Evolutionary conservation across 805 yeast genomes (phyloP).

Genomic region (Metschnikowia reukaufii): DNA sequence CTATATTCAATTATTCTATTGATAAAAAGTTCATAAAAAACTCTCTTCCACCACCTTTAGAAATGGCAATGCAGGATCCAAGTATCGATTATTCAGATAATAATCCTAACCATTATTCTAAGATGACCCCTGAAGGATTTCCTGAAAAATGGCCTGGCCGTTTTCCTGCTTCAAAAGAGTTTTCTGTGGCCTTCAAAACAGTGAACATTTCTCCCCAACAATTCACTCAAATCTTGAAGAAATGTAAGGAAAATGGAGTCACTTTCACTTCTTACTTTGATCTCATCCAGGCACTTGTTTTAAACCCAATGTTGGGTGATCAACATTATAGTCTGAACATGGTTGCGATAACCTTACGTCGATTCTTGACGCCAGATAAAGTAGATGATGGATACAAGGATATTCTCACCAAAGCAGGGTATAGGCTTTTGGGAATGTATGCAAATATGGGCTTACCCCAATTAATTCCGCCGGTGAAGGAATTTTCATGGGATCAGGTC

Average conservation of each 20-base stretch:
- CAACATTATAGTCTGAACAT: constrained; percentile 24
- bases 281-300: constrained; percentile 26
- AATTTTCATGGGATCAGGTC: constrained; percentile 37
- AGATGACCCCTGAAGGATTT: constrained; percentile 22
- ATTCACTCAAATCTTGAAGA: constrained; percentile 23
- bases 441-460: constrained; percentile 36
- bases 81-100: constrained; percentile 28
- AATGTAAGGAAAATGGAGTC: constrained; percentile 31
- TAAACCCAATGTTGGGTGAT: constrained; percentile 31
- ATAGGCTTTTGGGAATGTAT: constrained; percentile 32
- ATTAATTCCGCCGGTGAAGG: constrained; percentile 29
- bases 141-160: constrained; percentile 35
- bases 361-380: constrained; percentile 19
- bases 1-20: constrained; percentile 23
- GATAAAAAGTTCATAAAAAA: constrained; percentile 25
- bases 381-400: constrained; percentile 19
- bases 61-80: constrained; percentile 27
- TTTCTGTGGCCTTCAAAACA: constrained; percentile 26
- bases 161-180: constrained; percentile 19
- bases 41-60: constrained; percentile 39
- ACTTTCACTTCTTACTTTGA: constrained; percentile 36
- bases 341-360: constrained; percentile 36
- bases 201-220: constrained; percentile 29
- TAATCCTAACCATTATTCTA: constrained; percentile 26
- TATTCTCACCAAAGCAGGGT: constrained; percentile 19